Base-by-base conservation (phyloP, 352 stramenopile species). In the Phytophthora cajani region DNA sequence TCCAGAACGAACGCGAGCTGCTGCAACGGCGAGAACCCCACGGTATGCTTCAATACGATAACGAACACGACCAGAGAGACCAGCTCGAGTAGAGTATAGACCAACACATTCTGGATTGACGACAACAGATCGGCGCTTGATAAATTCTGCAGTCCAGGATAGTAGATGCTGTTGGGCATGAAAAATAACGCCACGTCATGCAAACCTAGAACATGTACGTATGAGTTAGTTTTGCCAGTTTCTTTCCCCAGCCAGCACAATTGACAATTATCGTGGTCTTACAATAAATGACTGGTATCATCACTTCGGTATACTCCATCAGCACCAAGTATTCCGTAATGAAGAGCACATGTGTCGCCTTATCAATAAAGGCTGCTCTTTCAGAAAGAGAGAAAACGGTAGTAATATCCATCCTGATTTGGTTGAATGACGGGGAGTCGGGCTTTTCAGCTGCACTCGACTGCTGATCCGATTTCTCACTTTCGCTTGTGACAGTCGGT, bases 251-350 rank as follows among this genome's bases (percentile, higher is more conserved):
- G n/a, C 14, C 42, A 49, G 23, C n/a, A 49, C 17, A 5, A 9
- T 11, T 21, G 0, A 49, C 19, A 21, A 3, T 49, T 5, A 49
- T 49, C 19, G 10, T 23, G 46, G 10, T 27, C 46, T 30, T 61
- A 79, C 71, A 44, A 23, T 78, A 78, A n/a, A 84, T 60, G 19
- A 69, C 19, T 21, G 77, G 68, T 27, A 84, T 50, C 25, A 74
- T 53, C 25, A 80, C 71, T 46, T 80, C 67, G 4, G 65, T 69
- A 32, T 23, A 81, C 59, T 81, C 77, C 30, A 74, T 61, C 42
- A 81, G 56, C 8, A 80, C 33, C 12, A 80, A 38, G 23, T 76
- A 84, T 71, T 84, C 74, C 21, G 65, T 72, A n/a, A 74, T 67
- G 21, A 74, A 70, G 7, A 74, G 62, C 8, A 77, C 69, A 16